These are phyloP conservation scores for Erucastrum elatum DNA, from an alignment of 345 rosid species.

Conservation along the genomic window DNA sequence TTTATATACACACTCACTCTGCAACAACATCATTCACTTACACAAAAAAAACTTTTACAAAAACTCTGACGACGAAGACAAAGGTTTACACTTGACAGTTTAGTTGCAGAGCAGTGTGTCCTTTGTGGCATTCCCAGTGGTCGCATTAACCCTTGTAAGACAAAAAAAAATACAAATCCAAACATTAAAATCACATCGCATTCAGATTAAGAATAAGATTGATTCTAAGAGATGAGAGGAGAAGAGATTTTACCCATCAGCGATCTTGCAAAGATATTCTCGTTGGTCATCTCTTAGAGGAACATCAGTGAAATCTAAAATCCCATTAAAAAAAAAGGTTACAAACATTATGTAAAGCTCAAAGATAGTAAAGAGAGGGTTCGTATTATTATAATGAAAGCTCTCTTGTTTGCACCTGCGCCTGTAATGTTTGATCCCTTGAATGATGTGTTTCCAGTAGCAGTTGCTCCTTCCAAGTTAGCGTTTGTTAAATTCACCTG, in stretches of 20 bases:
- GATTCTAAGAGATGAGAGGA: conserved; percentile 2
- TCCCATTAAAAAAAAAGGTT: conserved; percentile 17
- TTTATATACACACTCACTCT: not conserved
- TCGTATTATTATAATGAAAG: not conserved
- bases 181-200: not conserved
- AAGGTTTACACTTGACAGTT: conserved; percentile 19
- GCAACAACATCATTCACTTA: not conserved
- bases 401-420: conserved; percentile 54
- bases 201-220: not conserved
- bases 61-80: conserved; percentile 20
- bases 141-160: conserved; percentile 59
- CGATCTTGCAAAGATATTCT: conserved; percentile 78
- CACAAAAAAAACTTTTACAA: not conserved
- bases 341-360: not conserved
- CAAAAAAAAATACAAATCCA: not conserved
- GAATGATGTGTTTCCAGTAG: conserved; percentile 93
- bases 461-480: conserved; percentile 88
- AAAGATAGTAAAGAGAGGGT: not conserved
- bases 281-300: conserved; percentile 90
- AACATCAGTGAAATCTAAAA: conserved; percentile 89
- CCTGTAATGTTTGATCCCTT: conserved; percentile 85
- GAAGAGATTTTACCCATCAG: conserved; percentile 61
- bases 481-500: conserved; percentile 88
- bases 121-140: conserved; percentile 78
- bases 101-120: conserved; percentile 83